A percentile compares a stretch with the other conserved stretches of the same genome.
Conservation (phyloP, 2,329 filamentous ascomycete genomes). For the Neopestalotiopsis sp. region DNA sequence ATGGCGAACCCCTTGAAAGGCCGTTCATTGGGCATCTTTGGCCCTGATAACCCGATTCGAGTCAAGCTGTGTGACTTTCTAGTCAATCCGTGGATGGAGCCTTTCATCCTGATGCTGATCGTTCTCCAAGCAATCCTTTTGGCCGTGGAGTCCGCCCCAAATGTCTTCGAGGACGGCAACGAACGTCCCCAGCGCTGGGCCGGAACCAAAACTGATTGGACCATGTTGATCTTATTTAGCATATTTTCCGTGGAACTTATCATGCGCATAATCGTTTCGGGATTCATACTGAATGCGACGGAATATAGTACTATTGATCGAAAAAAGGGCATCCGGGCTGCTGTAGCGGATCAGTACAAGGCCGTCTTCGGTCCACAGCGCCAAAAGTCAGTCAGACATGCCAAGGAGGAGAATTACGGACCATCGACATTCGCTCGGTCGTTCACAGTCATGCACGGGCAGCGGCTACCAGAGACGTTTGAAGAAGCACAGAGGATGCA, state of each 20-base stretch:
- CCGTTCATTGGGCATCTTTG: conserved; percentile 83
- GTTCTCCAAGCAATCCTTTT: conserved; percentile 87
- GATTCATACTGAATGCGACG: conserved; percentile 85
- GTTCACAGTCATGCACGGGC: conserved; percentile 76
- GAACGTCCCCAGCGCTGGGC: conserved; percentile 68
- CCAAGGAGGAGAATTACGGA: conserved; percentile 49
- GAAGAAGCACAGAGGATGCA: conserved; percentile 84
- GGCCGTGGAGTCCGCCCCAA: conserved; percentile 78
- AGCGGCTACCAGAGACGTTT: conserved; percentile 63
- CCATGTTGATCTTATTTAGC: conserved; percentile 80
- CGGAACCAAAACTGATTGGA: conserved; percentile 73
- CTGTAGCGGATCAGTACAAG: conserved; percentile 76
- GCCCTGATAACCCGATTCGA: conserved; percentile 76
- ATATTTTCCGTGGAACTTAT: conserved; percentile 88
- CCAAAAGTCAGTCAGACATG: conserved; percentile 67
- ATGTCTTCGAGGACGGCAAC: conserved; percentile 69
- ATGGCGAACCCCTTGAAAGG: conserved; percentile 82
- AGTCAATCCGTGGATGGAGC: conserved; percentile 86
- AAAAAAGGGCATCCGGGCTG: conserved; percentile 73
- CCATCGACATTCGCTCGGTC: conserved; percentile 75
- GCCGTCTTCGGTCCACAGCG: conserved; percentile 83
- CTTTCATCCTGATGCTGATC: conserved; percentile 84
- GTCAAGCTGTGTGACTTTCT: conserved; percentile 80
- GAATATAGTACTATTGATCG: conserved; percentile 93
- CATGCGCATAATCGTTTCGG: conserved; percentile 88